Base-by-base conservation (phyloP, 768 basidiomycete genomes). In the Trametes elegans region DNA sequence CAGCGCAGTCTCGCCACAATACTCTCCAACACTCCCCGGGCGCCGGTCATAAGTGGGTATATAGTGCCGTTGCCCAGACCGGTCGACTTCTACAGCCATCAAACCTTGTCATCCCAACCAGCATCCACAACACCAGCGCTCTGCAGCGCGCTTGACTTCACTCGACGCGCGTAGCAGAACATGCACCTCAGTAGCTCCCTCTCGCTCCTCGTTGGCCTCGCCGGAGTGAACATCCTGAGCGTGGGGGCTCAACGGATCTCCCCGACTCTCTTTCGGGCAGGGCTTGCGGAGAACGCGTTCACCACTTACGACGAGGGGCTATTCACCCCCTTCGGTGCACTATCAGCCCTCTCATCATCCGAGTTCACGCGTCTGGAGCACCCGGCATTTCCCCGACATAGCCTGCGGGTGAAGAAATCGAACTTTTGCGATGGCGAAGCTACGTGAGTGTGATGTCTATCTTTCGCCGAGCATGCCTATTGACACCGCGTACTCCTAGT, bases 341-440 rank as follows among this genome's bases (percentile, higher is more conserved):
- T 64, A 8, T 51, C 50, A 28, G n/a, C 46, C 0, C 55, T 63
- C 0, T 68, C 69, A 5, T 52, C 65, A 31, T 47, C 55, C 16
- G 58, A 53, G 13, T 66, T 53, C 53, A 57, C 61, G 4, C 49
- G 41, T 1, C 47, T 65, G 7, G 35, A 18, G 9, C 80, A 81
- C 63, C 73, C 81, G 7, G 69, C 66, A 6, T 82, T 81, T 56
- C 82, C 83, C 8, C 64, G 70, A 34, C 76, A 83, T 52, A 69
- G 73, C 40, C 74, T 85, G 46, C 78, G 83, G 34, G 70, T 85
- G 61, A 84, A 83, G 70, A 79, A 80, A 65, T 78, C 73, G 29
- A 58, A 71, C 38, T 84, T 85, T 62, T 84, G 83, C 58, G 82
- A 84, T 61, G 76, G 78, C 9, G 82, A 80, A 10, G 82, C 82